A percentile compares a stretch with the other conserved stretches of the same genome.
These are phyloP conservation scores for Spergularia marina DNA, from an alignment of 148 eudicot genomes.

Conservation along the genomic window DNA sequence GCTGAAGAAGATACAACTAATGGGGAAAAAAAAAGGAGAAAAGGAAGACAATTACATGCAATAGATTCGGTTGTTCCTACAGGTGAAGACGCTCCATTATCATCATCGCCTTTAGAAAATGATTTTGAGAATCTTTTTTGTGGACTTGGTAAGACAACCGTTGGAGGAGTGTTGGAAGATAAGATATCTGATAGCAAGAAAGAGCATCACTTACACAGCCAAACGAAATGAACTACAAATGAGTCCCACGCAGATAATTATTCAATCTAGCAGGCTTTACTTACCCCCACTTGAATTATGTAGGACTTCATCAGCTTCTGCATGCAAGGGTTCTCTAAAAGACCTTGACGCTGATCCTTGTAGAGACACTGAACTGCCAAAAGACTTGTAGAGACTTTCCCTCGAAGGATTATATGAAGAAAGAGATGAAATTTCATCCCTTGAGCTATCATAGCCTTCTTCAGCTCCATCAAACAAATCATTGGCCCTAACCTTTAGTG, in stretches of 20 bases:
- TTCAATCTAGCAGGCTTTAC: slow-evolving; percentile 11
- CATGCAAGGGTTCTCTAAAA: slow-evolving; percentile 58
- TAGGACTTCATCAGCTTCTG: slow-evolving; percentile 79
- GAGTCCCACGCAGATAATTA: background rate
- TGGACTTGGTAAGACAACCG: slow-evolving; percentile 43
- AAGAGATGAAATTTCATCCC: slow-evolving; percentile 83
- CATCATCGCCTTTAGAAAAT: slow-evolving; percentile 48
- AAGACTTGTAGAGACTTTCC: slow-evolving; percentile 58
- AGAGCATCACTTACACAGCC: slow-evolving; percentile 9
- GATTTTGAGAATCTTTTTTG: slow-evolving; percentile 46
- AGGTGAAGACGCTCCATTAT: slow-evolving; percentile 41
- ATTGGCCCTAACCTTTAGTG: slow-evolving; percentile 63
- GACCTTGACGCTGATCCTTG: slow-evolving; percentile 70
- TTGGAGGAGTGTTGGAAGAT: slow-evolving; percentile 47
- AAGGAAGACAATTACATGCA: slow-evolving; percentile 58
- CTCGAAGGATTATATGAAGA: slow-evolving; percentile 80
- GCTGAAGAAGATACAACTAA: background rate
- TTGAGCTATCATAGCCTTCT: slow-evolving; percentile 86
- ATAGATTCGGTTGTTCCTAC: slow-evolving; percentile 50
- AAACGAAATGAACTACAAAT: background rate
- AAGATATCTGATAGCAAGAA: slow-evolving; percentile 41
- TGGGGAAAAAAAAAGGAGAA: background rate
- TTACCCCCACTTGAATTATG: slow-evolving; percentile 74
- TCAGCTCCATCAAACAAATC: slow-evolving; percentile 77
- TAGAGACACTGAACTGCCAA: slow-evolving; percentile 83